Base-by-base conservation (phyloP, 495 filamentous ascomycete genomes). In the Talaromyces proteolyticus region DNA sequence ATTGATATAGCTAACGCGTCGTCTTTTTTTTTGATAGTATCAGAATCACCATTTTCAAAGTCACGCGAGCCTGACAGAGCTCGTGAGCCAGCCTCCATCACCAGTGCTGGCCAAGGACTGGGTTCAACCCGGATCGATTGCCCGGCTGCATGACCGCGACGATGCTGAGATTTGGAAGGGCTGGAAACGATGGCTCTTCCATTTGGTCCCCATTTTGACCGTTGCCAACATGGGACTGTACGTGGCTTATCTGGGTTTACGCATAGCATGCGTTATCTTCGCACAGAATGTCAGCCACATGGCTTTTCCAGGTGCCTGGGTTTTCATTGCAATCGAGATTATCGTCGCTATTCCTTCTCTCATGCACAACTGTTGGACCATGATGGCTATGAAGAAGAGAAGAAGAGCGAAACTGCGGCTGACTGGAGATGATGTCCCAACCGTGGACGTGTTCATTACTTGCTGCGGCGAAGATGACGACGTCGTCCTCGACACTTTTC, bases 391-490 rank as follows among this genome's bases (percentile, higher is more conserved):
- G 49, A 69, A 69, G 53, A 66, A 59, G 53, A 50, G 69, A 24
- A 55, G 58, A 23, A 62, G 73, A 7, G 58, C 71, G 4, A 66
- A 65, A 53, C 52, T 74, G 29, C 58, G 70, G n/a, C 52, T 81
- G 24, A 55, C 54, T 6, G 75, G 73, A 3, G 52, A 69, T 12
- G 56, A 73, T 38, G 68, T 66, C 18, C 72, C 76, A 7, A 65
- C 71, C 2, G 68, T 81, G 42, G 77, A 81, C 45, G 67, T 77
- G 2, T 65, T 80, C 22, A 65, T 80, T 36, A 72, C 75, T 3
- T 75, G 70, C 53, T 76, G 73, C 48, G 66, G 68, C 25, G 79
- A 81, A 51, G 71, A 74, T 0, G 62, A 77, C 12, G 76, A 74
- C 19, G 57, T 81, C 4, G 65, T 81, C n/a, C 51, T 79, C 2